Conservation (phyloP, 352 stramenopile species). For the Blastocystis sp. region DNA sequence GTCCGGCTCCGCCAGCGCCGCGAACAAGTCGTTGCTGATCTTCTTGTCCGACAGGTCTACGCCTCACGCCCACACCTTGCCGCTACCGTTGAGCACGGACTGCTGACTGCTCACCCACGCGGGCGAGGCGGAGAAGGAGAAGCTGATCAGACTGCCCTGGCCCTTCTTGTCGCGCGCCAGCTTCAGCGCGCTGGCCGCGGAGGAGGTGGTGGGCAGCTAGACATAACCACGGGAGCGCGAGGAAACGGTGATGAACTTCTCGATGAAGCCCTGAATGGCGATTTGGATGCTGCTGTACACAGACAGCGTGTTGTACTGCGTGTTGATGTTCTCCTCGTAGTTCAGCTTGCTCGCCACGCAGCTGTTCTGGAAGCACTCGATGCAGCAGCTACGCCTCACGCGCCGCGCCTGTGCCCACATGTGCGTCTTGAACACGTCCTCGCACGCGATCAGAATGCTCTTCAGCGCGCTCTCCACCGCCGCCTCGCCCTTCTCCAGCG, state of each 20-base stretch:
- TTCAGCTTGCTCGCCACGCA: slow-evolving; percentile 16
- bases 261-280: slow-evolving; percentile 33
- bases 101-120: slow-evolving; percentile 26
- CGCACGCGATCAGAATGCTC: slow-evolving; percentile 57
- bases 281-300: slow-evolving; percentile 29
- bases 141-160: slow-evolving; percentile 9
- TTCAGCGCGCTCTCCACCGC: slow-evolving; percentile 46
- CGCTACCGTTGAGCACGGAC: slow-evolving; percentile 24
- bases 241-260: slow-evolving; percentile 23
- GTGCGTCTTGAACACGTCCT: slow-evolving; percentile 52
- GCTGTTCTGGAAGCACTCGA: slow-evolving; percentile 36
- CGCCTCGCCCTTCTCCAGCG: slow-evolving; percentile 6
- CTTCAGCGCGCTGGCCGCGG: neutral
- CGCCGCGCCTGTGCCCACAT: neutral
- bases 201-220: slow-evolving; percentile 25
- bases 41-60: slow-evolving; percentile 30
- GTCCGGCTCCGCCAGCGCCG: slow-evolving; percentile 4
- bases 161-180: neutral
- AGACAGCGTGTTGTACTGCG: slow-evolving; percentile 20
- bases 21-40: neutral
- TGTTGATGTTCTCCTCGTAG: slow-evolving; percentile 43
- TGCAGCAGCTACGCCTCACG: slow-evolving; percentile 39
- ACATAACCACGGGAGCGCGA: neutral
- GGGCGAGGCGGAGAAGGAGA: slow-evolving; percentile 36
- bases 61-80: neutral